Base-by-base conservation (phyloP, 176 grass and related monocot genomes). In the Paspalum vaginatum region DNA sequence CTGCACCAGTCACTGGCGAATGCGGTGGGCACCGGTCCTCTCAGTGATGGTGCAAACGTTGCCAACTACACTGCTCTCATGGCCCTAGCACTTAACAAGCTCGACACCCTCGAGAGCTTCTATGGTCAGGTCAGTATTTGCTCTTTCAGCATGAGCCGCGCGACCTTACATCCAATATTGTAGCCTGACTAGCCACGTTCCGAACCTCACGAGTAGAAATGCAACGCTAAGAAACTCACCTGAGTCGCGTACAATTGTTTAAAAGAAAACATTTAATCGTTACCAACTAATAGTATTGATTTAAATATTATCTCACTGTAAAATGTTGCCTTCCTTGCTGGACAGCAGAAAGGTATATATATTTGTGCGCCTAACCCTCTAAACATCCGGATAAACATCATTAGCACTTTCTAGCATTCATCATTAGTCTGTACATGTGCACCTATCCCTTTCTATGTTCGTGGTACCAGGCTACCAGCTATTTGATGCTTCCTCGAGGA, bases 61-160 rank as follows among this genome's bases (percentile, higher is more conserved):
- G 81, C 81, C 65, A 89, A 84, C 76, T 99, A 88, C 37, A 87
- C 89, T 26, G 38, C 55, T 44, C 86, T 87, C 83, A 98, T 93
- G 90, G 88, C 76, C 6, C 68, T 91, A 16, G 86, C 96, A 20
- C 69, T 99, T 21, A 79, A 81, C 58, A 91, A 88, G 82, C 93
- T 99, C 15, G 87, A 88, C 45, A 88, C 55, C 76, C 82, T 99
- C 2, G 96, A 99, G 79, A 79, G 75, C 67, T 91, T 99, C 84
- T 84, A 93, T 72, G 83, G 81, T n/a, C 79, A 99, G 86, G 96
- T 98, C 66, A 51, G 72, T 60, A 76, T 69, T 83, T 71, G 15
- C 17, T 45, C 46, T 48, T 6, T 77, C 15, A 3, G 32, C 32
- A 32, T 32, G 32, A 32, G 32, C 32, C 3, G 32, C 32, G 32